Evolutionary conservation across 2,329 filamentous ascomycete genomes (phyloP), one percentile per base, ranked within the genome.

Genomic region (Aureobasidium musti): DNA sequence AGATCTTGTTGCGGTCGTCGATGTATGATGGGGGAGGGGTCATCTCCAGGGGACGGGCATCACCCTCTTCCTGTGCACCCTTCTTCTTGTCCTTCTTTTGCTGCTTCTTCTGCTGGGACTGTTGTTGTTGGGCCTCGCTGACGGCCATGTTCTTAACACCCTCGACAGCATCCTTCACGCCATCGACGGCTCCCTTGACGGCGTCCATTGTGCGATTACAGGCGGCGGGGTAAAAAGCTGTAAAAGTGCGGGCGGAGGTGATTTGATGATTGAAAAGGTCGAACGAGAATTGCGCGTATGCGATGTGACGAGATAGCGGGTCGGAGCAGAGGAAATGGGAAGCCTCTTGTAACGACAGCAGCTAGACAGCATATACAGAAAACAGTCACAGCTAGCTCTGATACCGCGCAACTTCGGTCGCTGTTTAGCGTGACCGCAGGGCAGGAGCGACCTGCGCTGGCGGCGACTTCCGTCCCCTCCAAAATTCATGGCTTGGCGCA

Each of bases 1-100:
- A 97, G 59, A 98, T 82, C 63, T 90, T 86, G 74, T 97, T 88
- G 70, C 95, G 89, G 78, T 92, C 87, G 74, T 93, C 83, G 69
- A 98, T 87, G 79, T 91, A 97, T 68, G 89, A 87, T 66, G 93
- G 90, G 23, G 87, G 82, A 52, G 82, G 80, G 57, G 73, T 77
- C 61, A 83, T 72, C 73, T 83, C 81, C 37, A 81, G 73, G n/a
- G 81, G 79, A 28, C 80, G 77, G 54, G 76, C 76, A 70, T 79
- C 78, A 39, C 70, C 70, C 43, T 69, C 71, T 35, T 71, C 73
- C 26, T 70, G 72, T 49, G 67, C 73, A 39, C 70, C 73, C 73
- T 81, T 82, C 73, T 79, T 80, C 68, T 83, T 83, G 78, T 87
- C 85, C 73, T 83, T 74, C 71, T 80, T 78, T 35, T 57, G 52